Evolutionary conservation across 768 basidiomycete genomes (phyloP).

Genomic region (Filobasidium wieringae): DNA sequence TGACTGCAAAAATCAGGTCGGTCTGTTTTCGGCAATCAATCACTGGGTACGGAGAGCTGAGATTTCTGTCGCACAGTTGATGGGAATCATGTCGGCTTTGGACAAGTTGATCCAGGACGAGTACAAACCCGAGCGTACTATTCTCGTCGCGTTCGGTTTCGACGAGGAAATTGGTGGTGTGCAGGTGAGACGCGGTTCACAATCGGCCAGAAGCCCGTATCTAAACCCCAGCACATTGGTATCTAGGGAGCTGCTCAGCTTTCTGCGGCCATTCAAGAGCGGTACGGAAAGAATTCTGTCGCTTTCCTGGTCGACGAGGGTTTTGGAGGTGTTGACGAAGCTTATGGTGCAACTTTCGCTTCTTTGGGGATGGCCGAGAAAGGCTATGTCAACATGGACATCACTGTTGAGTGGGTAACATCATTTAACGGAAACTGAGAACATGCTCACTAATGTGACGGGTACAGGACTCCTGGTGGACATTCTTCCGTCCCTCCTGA

Average conservation of each 20-base stretch:
- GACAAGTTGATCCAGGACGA: slow-evolving; percentile 55
- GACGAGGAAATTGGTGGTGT: slow-evolving; percentile 53
- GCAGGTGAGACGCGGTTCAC: neutral
- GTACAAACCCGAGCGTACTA: slow-evolving; percentile 51
- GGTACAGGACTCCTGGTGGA: slow-evolving; percentile 49
- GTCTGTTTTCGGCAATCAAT: slow-evolving; percentile 6
- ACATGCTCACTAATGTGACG: slow-evolving; percentile 1
- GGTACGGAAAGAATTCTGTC: slow-evolving; percentile 61
- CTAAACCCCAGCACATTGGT: slow-evolving; percentile 6
- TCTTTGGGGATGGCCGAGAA: slow-evolving; percentile 40
- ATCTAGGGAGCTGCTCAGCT: slow-evolving; percentile 44
- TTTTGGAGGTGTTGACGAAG: slow-evolving; percentile 44
- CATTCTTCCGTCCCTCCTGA: slow-evolving; percentile 73
- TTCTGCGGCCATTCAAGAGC: slow-evolving; percentile 44
- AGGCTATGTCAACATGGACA: slow-evolving; percentile 27
- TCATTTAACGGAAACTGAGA: neutral
- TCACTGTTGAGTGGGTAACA: slow-evolving; percentile 27
- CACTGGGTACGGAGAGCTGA: neutral
- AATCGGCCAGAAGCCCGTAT: neutral
- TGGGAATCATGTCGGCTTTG: slow-evolving; percentile 45
- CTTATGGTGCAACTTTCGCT: slow-evolving; percentile 32
- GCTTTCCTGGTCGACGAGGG: slow-evolving; percentile 83
- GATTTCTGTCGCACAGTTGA: slow-evolving; percentile 9
- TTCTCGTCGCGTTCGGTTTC: slow-evolving; percentile 45
- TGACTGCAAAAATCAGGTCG: slow-evolving; percentile 66